Base-by-base conservation (phyloP, 2,329 filamentous ascomycete genomes). In the Rhynchosporium secalis region DNA sequence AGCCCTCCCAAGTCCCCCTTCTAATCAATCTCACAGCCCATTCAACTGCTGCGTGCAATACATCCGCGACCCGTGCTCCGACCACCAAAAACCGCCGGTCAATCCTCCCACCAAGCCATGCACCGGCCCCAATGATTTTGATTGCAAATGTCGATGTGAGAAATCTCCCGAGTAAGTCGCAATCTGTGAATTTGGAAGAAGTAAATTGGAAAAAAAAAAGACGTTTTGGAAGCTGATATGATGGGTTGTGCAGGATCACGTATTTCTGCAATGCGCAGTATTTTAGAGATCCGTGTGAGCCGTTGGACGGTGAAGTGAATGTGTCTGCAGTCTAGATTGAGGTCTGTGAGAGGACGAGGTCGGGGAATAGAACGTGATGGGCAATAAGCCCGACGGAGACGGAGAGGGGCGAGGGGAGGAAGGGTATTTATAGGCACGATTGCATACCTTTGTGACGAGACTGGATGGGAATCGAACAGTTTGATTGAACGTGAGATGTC, bases 1-100 rank as follows among this genome's bases (percentile, higher is more conserved):
- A 51, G 2, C 15, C 8, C 12, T 26, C 28, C 15, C 48, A 52
- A 15, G 9, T 40, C 31, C 31, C n/a, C 12, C 9, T 2, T 15
- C 28, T 45, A 20, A 46, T 8, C 4, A 9, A 38, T n/a, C 3
- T 13, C 45, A 45, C 29, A 61, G 60, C 45, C 52, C 52, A 8
- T 61, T 57, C 40, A 48, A 61, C 26, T 61, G 60, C 60, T 61
- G 60, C 29, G 52, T 61, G 29, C 43, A 3, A 36, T 61, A 61
- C 46, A 20, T 61, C 55, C 60, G 52, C 31, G 60, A 61, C 10
- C 60, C 60, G 1, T 61, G 60, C 40, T n/a, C 52, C 26, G 54
- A 52, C 38, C 54, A 61, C 31, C 60, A 61, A 28, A 29, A 6
- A 12, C 52, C 46, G 15, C 52, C 46, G 1, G 38, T 36, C 15